phyloP scores from a whole-genome alignment of 2,329 filamentous ascomycete species.

The Plectosphaerella cucumerina region DNA sequence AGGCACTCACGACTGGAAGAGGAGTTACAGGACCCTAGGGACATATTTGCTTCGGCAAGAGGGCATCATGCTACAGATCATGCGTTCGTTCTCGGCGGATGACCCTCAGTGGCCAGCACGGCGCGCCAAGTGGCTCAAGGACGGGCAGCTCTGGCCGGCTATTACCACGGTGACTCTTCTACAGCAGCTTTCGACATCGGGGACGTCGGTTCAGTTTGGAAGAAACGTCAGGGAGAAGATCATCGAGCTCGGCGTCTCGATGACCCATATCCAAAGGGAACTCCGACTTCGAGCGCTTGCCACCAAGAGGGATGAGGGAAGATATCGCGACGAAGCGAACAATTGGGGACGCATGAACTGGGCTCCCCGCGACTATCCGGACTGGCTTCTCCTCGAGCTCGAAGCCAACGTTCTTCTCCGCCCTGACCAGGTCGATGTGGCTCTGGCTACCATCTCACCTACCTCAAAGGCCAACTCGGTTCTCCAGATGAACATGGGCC shows the following conservation, averaged over 20 bases:
- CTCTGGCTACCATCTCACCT: slow-evolving; percentile 54
- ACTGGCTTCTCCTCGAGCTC: slow-evolving; percentile 65
- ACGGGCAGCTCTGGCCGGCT: slow-evolving; percentile 40
- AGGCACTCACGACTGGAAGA: not conserved
- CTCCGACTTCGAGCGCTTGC: slow-evolving; percentile 33
- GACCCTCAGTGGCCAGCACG: not conserved
- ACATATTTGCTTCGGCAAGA: too few species aligned
- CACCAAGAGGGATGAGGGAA: slow-evolving; percentile 17
- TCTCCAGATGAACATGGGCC: slow-evolving; percentile 64
- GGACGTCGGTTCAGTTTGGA: slow-evolving; percentile 20
- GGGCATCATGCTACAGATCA: too few species aligned
- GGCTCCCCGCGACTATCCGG: slow-evolving; percentile 46
- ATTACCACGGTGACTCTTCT: slow-evolving; percentile 38
- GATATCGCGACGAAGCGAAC: slow-evolving; percentile 34
- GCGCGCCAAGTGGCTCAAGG: slow-evolving; percentile 34
- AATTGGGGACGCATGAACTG: slow-evolving; percentile 54
- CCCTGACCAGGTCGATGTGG: slow-evolving; percentile 57
- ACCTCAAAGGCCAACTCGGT: slow-evolving; percentile 50
- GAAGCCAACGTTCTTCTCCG: slow-evolving; percentile 61
- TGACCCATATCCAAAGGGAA: slow-evolving; percentile 41
- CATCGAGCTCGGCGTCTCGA: slow-evolving; percentile 34
- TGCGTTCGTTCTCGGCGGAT: too few species aligned
- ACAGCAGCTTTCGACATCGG: slow-evolving; percentile 37
- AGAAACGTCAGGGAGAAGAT: slow-evolving; percentile 31
- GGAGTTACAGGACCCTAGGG: too few species aligned